Evolutionary conservation across 2,329 filamentous ascomycete species (phyloP).

Genomic region (Sclerotinia glacialis): DNA sequence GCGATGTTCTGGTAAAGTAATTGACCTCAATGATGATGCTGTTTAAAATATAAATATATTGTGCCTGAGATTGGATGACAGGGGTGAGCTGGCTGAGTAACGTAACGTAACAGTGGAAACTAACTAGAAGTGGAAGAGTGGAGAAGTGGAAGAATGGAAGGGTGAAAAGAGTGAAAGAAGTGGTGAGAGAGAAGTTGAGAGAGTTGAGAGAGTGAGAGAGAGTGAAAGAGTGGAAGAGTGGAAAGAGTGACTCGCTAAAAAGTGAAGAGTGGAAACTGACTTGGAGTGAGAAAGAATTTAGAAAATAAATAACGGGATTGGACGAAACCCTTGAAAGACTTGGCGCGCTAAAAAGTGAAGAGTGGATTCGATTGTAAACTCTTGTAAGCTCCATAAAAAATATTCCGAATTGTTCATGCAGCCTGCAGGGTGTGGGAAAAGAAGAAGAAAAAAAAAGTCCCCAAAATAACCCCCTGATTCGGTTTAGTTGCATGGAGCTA

Average conservation of each 20-base stretch:
- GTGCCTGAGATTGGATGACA: not conserved
- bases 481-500: not conserved
- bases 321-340: constrained; percentile 5
- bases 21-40: constrained; percentile 7
- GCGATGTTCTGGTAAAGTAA: not conserved
- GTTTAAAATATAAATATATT: constrained; percentile 5
- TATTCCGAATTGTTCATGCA: not conserved
- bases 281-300: not conserved
- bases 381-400: no score
- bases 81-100: constrained; percentile 1
- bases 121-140: no score
- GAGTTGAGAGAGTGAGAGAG: not conserved
- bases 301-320: not conserved
- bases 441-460: not conserved
- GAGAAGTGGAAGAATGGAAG: not conserved
- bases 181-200: not conserved
- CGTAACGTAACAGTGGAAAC: no score
- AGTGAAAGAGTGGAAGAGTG: not conserved
- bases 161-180: not conserved
- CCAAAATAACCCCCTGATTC: constrained; percentile 7
- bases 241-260: no score
- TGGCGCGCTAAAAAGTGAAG: not conserved
- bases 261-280: not conserved
- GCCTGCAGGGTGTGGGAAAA: not conserved
- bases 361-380: not conserved